phyloP scores from a whole-genome alignment of 1,139 yeast species.

The Hanseniaspora uvarum region DNA sequence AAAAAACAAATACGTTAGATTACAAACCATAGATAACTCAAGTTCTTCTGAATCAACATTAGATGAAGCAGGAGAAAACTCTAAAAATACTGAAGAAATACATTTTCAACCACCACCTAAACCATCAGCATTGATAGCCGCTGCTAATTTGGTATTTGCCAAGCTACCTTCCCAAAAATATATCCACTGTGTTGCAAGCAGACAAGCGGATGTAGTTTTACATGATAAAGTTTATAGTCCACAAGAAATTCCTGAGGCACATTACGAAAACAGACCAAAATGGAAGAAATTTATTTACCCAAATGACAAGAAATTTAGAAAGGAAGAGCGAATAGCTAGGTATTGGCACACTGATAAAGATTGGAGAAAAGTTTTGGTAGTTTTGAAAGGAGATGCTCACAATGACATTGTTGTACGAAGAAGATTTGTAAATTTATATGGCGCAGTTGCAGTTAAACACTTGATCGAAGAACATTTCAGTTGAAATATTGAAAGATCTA shows the following conservation, averaged over 20 bases:
- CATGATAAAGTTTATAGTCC: slow-evolving; percentile 73
- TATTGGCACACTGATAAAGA: slow-evolving; percentile 75
- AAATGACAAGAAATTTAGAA: slow-evolving; percentile 31
- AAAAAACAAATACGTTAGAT: not conserved
- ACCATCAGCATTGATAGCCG: slow-evolving; percentile 48
- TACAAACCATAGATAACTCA: not conserved
- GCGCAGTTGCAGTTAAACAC: slow-evolving; percentile 90
- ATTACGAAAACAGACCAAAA: slow-evolving; percentile 27
- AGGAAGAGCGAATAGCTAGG: slow-evolving; percentile 80
- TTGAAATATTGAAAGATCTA: not conserved
- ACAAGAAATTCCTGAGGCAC: slow-evolving; percentile 51
- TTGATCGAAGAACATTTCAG: slow-evolving; percentile 48
- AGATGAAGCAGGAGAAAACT: not conserved
- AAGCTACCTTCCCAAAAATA: slow-evolving; percentile 71
- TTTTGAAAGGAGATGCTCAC: slow-evolving; percentile 86
- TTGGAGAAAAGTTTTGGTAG: slow-evolving; percentile 89
- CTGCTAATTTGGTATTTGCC: slow-evolving; percentile 55
- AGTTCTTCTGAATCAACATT: not conserved
- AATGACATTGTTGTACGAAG: slow-evolving; percentile 86
- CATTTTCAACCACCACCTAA: slow-evolving; percentile 41
- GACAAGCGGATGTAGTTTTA: slow-evolving; percentile 48
- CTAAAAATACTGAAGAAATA: slow-evolving; percentile 23
- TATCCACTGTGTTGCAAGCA: slow-evolving; percentile 46
- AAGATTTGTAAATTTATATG: slow-evolving; percentile 84
- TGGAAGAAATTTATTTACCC: slow-evolving; percentile 27